These are phyloP conservation scores for Pseudevernia furfuracea DNA, from an alignment of 495 filamentous ascomycete genomes.

Conservation along the genomic window DNA sequence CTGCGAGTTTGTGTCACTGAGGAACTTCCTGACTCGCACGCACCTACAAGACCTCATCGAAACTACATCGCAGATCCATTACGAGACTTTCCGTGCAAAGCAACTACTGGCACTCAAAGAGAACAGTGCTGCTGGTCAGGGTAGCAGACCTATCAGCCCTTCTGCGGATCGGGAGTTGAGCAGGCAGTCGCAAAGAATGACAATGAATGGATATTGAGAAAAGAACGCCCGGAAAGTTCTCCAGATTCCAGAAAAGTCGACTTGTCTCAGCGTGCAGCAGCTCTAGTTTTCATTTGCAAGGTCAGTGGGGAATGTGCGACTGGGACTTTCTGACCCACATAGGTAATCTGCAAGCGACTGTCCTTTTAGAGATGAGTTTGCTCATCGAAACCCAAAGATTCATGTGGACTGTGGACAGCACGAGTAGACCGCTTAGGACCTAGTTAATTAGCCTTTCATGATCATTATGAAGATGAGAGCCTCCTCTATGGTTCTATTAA, in stretches of 20 bases:
- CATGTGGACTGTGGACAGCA: not conserved
- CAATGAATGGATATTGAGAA: slow-evolving; percentile 89
- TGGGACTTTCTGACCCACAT: not conserved
- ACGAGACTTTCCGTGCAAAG: slow-evolving; percentile 99
- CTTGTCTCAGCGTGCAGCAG: not conserved
- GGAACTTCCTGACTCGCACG: slow-evolving; percentile 94
- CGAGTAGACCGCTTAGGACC: not conserved
- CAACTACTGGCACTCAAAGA: slow-evolving; percentile 96
- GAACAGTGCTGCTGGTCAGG: slow-evolving; percentile 76
- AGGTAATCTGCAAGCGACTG: not conserved
- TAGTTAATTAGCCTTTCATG: not conserved
- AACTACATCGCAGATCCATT: slow-evolving; percentile 99
- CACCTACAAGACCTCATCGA: slow-evolving; percentile 97
- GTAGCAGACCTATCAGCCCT: slow-evolving; percentile 89
- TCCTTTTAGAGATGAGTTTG: not conserved
- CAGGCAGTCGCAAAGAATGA: slow-evolving; percentile 90
- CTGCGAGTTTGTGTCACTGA: slow-evolving; percentile 97
- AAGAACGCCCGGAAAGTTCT: slow-evolving; percentile 2
- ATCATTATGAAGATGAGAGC: not conserved
- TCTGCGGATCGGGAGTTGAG: slow-evolving; percentile 91
- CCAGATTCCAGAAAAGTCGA: not conserved
- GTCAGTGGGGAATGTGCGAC: not conserved
- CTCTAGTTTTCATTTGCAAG: slow-evolving; percentile 2
- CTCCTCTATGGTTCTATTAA: not conserved
- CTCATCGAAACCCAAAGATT: not conserved